Base-by-base conservation (phyloP, 2,329 filamentous ascomycete genomes). In the Arachnomyces sp. region DNA sequence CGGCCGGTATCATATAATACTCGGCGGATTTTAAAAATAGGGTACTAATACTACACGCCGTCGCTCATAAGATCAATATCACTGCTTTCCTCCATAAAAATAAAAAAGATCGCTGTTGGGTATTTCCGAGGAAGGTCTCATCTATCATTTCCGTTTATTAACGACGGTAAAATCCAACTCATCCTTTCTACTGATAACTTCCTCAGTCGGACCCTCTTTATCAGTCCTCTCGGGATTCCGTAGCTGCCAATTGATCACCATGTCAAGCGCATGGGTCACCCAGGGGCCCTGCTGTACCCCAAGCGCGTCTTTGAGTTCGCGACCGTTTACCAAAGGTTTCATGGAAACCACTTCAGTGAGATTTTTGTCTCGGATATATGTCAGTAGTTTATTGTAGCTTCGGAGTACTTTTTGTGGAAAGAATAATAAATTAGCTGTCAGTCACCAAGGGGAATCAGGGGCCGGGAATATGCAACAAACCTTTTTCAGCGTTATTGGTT, bases 211-310 rank as follows among this genome's bases (percentile, higher is more conserved):
- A 2, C 68, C 74, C 5, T 60, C 52, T 21, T 72, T 64, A 46
- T 89, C 82, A 3, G 72, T 76, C 42, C 68, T 69, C 3, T 71
- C 71, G 0, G 88, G 86, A 55, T 96, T 79, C 29, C 86, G 75
- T 38, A 96, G 73, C 62, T 96, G 92, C 88, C 89, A 96, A 45
- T 80, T 80, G 62, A 93, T 77, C 45, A 86, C 84, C 3, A 88
- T 69, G 25, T 93, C 83, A 34, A 95, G 66, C 3, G 88, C 88
- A 34, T 74, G 72, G 39, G 78, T 78, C 74, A 93, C 84, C 90
- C 90, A 96, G n/a, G 72, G 80, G 0, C 85, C 82, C 47, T 78
- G 80, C n/a, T 74, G 66, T 0, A 74, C 77, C 13, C 64, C 67
- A 3, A 96, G 69, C 3, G 76, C 78, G 46, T 79, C 73, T 13